Base-by-base conservation (phyloP, 768 basidiomycete species). In the Rhizopogon roseolus region DNA sequence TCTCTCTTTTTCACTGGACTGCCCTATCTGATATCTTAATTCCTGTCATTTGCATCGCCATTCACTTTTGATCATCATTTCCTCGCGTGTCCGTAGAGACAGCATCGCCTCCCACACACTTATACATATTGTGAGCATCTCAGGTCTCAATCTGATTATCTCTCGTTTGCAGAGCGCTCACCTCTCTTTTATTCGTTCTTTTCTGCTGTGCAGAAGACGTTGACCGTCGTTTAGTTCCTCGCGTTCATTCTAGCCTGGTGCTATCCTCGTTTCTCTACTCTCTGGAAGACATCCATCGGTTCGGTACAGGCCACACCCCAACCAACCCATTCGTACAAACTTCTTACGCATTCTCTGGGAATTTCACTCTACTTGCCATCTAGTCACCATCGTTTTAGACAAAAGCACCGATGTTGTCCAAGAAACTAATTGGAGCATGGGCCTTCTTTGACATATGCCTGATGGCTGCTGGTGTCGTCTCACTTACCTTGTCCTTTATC, bases 351-450 rank as follows among this genome's bases (percentile, higher is more conserved):
- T 36, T 53, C 22, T 43, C 17, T n/a, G 29, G 17, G 25, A 49
- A n/a, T 54, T 29, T 28, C 37, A 22, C 22, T 22, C 22, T 22
- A 22, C 22, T 22, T 22, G 43, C 50, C 37, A 14, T 36, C 42
- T 32, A 19, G 49, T 52, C 57, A 52, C 17, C 46, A 34, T 46
- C 13, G 22, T 46, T 46, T 1, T 29, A 34, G 45, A 19, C 17
- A 46, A 32, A 45, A 22, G 17, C 17, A 55, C 66, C 56, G 59
- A 93, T 92, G 91, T 78, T 85, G 63, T 90, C 90, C 58, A 84
- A 75, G 63, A 79, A 70, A 61, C 73, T 93, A 56, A 79, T 88
- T 72, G 80, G 77, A 46, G 76, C 81, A 55, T 95, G 90, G 87
- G 80, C 76, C 25, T 79, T 83, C 67, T 75, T 93, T 57, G 88